phyloP scores from a whole-genome alignment of 805 yeast genomes.

The Clavispora vitiphila region DNA sequence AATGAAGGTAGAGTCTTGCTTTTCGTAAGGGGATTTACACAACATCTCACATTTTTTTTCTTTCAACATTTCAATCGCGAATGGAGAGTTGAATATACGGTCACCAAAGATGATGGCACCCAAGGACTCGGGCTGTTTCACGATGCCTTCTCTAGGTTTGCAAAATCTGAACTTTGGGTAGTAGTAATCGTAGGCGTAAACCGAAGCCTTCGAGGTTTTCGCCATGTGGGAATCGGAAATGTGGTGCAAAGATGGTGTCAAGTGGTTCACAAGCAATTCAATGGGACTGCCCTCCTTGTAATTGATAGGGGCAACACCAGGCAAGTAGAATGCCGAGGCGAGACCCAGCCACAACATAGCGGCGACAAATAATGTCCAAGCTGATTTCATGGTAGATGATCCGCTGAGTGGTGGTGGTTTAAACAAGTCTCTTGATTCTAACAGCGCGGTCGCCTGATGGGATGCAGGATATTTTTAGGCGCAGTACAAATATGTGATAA shows the following conservation, averaged over 20 bases:
- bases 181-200: slow-evolving; percentile 79
- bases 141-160: slow-evolving; percentile 58
- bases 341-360: slow-evolving; percentile 14
- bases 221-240: slow-evolving; percentile 20
- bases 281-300: slow-evolving; percentile 68
- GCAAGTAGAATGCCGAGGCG: slow-evolving; percentile 69
- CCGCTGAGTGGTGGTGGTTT: too few species aligned
- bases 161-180: slow-evolving; percentile 82
- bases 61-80: slow-evolving; percentile 71
- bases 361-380: slow-evolving; percentile 14
- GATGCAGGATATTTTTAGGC: too few species aligned
- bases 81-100: slow-evolving; percentile 90
- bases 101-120: slow-evolving; percentile 96
- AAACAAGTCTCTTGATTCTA: too few species aligned
- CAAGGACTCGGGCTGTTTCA: slow-evolving; percentile 78
- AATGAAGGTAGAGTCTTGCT: slow-evolving; percentile 68
- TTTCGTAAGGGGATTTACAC: slow-evolving; percentile 59
- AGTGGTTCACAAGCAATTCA: slow-evolving; percentile 80
- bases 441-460: too few species aligned
- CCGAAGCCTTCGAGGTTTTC: slow-evolving; percentile 45
- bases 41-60: slow-evolving; percentile 62
- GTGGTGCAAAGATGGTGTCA: slow-evolving; percentile 68
- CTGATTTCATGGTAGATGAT: not conserved
- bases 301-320: slow-evolving; percentile 94
- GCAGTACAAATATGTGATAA: too few species aligned